Conservation (phyloP, 2,329 filamentous ascomycete species). For the Neonectria punicea region DNA sequence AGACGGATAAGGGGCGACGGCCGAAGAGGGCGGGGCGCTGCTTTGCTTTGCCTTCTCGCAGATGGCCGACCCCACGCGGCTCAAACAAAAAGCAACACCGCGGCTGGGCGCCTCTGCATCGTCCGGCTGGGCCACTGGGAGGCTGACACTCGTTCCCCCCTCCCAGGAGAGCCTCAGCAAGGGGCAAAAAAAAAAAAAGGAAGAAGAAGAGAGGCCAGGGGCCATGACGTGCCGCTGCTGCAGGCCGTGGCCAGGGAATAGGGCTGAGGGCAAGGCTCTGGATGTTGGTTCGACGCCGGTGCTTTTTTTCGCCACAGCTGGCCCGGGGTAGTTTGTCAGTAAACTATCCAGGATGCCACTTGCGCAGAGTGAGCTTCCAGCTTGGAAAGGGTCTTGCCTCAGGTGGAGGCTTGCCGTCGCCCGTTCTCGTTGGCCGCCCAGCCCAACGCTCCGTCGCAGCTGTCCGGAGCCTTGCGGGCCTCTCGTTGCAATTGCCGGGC, state of each 20-base stretch:
- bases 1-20: conserved; percentile 17
- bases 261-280: conserved; percentile 41
- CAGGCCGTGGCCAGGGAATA: conserved; percentile 39
- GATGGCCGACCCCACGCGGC: conserved; percentile 32
- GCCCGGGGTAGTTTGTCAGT: conserved; percentile 32
- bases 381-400: conserved; percentile 38
- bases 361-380: conserved; percentile 18
- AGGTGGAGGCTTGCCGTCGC: conserved; percentile 35
- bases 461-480: conserved; percentile 26
- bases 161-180: not conserved
- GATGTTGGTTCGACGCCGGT: conserved; percentile 35
- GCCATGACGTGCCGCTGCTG: conserved; percentile 40
- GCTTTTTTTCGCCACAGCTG: conserved; percentile 41
- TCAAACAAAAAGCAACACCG: conserved; percentile 21
- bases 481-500: conserved; percentile 31
- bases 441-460: conserved; percentile 30
- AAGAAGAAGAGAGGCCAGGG: conserved; percentile 9
- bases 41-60: conserved; percentile 12
- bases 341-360: conserved; percentile 20
- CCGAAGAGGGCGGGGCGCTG: conserved; percentile 2
- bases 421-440: conserved; percentile 33
- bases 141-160: not conserved
- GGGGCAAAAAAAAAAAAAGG: not conserved
- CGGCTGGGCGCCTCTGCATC: conserved; percentile 24
- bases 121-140: not conserved